These are phyloP conservation scores for Helotiales sp. DNA, from an alignment of 2,329 filamentous ascomycete species.

Conservation along the genomic window DNA sequence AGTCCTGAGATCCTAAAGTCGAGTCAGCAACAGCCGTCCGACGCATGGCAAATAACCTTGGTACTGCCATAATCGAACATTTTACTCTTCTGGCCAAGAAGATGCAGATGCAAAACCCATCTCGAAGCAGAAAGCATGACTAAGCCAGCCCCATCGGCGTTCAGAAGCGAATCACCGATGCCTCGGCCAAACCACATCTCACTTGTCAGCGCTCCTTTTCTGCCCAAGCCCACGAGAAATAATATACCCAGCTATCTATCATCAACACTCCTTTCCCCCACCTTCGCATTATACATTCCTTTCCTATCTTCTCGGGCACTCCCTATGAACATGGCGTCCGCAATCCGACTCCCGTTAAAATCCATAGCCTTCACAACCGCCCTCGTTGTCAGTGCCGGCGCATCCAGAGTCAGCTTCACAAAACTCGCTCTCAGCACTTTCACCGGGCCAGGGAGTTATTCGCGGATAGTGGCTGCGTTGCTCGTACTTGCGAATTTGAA, in stretches of 20 bases:
- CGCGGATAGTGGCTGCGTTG: slow-evolving; percentile 41
- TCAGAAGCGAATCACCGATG: slow-evolving; percentile 9
- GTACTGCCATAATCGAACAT: too few relatives aligned
- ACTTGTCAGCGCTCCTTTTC: not conserved
- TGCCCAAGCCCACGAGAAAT: not conserved
- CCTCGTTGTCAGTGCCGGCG: slow-evolving; percentile 29
- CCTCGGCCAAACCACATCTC: not conserved
- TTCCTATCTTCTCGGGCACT: slow-evolving; percentile 5
- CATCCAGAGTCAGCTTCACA: slow-evolving; percentile 34
- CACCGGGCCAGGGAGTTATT: slow-evolving; percentile 42
- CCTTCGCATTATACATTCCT: not conserved
- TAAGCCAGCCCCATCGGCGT: not conserved
- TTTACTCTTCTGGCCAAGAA: too few relatives aligned
- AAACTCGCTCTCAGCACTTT: slow-evolving; percentile 32
- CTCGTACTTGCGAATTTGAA: slow-evolving; percentile 60
- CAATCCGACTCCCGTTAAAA: slow-evolving; percentile 39
- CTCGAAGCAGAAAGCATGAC: slow-evolving; percentile 4
- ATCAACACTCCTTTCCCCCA: slow-evolving; percentile 2
- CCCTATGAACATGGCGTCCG: slow-evolving; percentile 40
- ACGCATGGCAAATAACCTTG: too few relatives aligned
- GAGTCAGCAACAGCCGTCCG: too few relatives aligned
- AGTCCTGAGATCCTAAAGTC: too few relatives aligned
- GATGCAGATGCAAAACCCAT: too few relatives aligned
- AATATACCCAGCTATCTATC: not conserved
- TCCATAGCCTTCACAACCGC: slow-evolving; percentile 35